These are phyloP conservation scores for Aspergillus sp. DNA, from an alignment of 2,329 filamentous ascomycete genomes.

Conservation along the genomic window DNA sequence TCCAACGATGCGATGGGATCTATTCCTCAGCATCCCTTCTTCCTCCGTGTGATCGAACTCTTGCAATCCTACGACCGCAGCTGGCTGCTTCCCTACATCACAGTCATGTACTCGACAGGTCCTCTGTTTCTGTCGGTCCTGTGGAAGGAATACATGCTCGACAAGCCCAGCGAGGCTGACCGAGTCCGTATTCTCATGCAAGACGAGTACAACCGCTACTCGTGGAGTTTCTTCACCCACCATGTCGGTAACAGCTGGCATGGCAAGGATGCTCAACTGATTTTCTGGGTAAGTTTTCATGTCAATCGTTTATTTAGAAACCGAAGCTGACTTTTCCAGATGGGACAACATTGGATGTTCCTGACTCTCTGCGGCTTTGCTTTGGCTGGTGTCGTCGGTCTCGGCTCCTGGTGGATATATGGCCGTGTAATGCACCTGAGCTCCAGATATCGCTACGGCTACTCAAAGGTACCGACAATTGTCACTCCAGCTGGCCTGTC, in stretches of 20 bases:
- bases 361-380: constrained; percentile 48
- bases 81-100: constrained; percentile 67
- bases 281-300: constrained; percentile 51
- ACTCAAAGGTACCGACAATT: constrained; percentile 24
- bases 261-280: constrained; percentile 55
- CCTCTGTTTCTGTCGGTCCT: constrained; percentile 69
- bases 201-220: constrained; percentile 60
- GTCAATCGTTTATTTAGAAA: not conserved
- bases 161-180: constrained; percentile 36
- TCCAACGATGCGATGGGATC: constrained; percentile 76
- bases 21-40: constrained; percentile 66
- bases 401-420: constrained; percentile 47
- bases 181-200: constrained; percentile 62
- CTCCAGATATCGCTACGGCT: constrained; percentile 35
- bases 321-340: constrained; percentile 24
- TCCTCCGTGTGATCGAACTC: constrained; percentile 60
- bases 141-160: constrained; percentile 64
- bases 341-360: constrained; percentile 52
- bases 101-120: constrained; percentile 72
- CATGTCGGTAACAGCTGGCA: constrained; percentile 62
- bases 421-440: constrained; percentile 39
- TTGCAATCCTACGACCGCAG: constrained; percentile 61
- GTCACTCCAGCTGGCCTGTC: constrained; percentile 21
- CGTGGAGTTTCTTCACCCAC: constrained; percentile 67
- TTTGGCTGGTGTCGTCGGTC: constrained; percentile 42